These are phyloP conservation scores for Plasmodium knowlesi DNA, from an alignment of 169 alveolate species.

Conservation along the genomic window DNA sequence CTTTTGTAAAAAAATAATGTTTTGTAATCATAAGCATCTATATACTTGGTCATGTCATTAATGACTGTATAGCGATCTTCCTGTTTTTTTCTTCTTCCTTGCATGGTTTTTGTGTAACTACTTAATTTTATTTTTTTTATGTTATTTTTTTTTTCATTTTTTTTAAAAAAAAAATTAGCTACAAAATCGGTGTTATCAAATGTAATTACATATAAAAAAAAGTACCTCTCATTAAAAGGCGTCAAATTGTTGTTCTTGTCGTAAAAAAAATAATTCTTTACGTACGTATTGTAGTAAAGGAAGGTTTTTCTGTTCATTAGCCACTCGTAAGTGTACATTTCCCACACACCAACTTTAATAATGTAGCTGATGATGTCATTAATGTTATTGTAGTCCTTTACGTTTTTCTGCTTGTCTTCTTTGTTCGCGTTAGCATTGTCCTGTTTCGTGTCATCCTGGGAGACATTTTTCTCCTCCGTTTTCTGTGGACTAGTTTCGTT, in stretches of 20 bases:
- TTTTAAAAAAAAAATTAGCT: constrained; percentile 29
- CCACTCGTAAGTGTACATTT: constrained; percentile 71
- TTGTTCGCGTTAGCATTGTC: background rate
- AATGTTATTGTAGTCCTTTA: constrained; percentile 38
- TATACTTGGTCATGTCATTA: constrained; percentile 48
- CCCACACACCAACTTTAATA: constrained; percentile 54
- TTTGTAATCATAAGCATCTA: constrained; percentile 59
- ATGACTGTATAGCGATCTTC: constrained; percentile 57
- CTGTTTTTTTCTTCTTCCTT: constrained; percentile 70
- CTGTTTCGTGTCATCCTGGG: background rate
- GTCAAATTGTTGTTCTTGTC: constrained; percentile 62
- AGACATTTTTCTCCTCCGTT: background rate
- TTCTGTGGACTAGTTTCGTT: background rate
- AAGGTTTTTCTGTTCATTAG: constrained; percentile 47
- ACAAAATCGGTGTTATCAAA: constrained; percentile 63
- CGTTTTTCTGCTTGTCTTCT: constrained; percentile 4
- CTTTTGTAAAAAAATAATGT: constrained; percentile 53
- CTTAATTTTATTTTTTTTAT: constrained; percentile 27
- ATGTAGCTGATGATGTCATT: constrained; percentile 40
- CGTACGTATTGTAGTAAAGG: constrained; percentile 38
- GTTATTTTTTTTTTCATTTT: background rate
- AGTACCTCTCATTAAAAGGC: constrained; percentile 27
- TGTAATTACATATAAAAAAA: constrained; percentile 60
- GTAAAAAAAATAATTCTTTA: constrained; percentile 49
- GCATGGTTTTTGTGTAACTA: constrained; percentile 68